phyloP scores from a whole-genome alignment of 2,329 filamentous ascomycete species.

The Thielaviopsis ethacetica region DNA sequence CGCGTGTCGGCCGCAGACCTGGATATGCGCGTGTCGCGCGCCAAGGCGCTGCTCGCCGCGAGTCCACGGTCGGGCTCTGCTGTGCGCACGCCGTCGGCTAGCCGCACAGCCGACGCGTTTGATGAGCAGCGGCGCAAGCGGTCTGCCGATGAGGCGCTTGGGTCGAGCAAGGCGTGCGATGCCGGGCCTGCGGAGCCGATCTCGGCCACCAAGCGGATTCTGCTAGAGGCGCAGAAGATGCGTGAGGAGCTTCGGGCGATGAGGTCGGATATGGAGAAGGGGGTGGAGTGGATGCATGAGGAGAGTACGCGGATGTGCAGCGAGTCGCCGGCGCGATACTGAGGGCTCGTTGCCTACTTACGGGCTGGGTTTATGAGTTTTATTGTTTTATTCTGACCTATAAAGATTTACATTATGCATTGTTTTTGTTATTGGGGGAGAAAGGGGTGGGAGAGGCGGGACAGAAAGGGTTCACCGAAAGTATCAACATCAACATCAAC shows the following conservation, averaged over 20 bases:
- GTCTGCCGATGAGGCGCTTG: constrained; percentile 16
- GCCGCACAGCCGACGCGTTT: constrained; percentile 11
- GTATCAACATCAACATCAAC: not conserved
- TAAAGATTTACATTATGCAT: too few species aligned
- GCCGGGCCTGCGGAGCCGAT: constrained; percentile 13
- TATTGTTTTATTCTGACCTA: not conserved
- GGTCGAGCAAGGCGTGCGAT: not conserved
- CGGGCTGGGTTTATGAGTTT: not conserved
- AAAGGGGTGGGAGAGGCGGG: not conserved
- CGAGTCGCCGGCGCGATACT: constrained; percentile 14
- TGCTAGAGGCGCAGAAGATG: constrained; percentile 26
- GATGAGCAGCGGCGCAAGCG: constrained; percentile 21
- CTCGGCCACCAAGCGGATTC: constrained; percentile 20
- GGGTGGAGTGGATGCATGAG: constrained; percentile 28
- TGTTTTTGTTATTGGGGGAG: too few species aligned
- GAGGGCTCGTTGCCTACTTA: not conserved
- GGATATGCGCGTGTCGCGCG: constrained; percentile 8
- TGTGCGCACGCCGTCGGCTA: constrained; percentile 2
- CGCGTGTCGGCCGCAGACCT: constrained; percentile 16
- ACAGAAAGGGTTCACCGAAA: not conserved
- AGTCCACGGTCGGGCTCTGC: not conserved
- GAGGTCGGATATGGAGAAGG: constrained; percentile 29
- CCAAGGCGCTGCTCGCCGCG: constrained; percentile 1
- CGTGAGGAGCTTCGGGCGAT: constrained; percentile 25
- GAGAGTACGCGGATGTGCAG: constrained; percentile 28